A percentile compares a stretch with the other conserved stretches of the same genome.
Conservation (phyloP, 495 filamentous ascomycete species). For the Penicillium diatomitis region DNA sequence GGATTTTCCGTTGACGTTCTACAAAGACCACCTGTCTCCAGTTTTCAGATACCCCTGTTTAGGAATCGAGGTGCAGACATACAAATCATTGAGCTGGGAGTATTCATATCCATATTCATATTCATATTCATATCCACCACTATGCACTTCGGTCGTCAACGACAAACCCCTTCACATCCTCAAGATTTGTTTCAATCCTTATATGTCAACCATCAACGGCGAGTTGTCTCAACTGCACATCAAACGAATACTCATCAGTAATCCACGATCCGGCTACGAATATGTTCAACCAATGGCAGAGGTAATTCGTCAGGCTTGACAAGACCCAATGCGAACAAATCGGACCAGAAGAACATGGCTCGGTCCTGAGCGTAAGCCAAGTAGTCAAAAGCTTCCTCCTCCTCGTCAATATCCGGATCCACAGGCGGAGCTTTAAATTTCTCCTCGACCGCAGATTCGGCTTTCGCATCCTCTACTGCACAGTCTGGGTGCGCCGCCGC, state of each 20-base stretch:
- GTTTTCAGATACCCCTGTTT: no score
- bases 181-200: neutral
- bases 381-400: constrained; percentile 79
- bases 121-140: neutral
- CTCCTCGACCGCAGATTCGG: constrained; percentile 3
- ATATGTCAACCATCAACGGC: neutral
- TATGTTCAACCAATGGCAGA: constrained; percentile 40
- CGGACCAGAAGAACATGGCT: constrained; percentile 88
- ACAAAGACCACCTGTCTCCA: no score
- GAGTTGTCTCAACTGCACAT: no score
- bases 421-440: constrained; percentile 8
- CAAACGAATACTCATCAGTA: constrained; percentile 28
- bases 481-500: constrained; percentile 2
- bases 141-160: constrained; percentile 11
- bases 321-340: constrained; percentile 65
- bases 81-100: neutral
- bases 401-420: constrained; percentile 27
- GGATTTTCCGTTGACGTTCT: no score
- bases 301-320: constrained; percentile 67
- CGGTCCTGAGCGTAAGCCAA: constrained; percentile 83
- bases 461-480: constrained; percentile 5
- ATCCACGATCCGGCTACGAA: constrained; percentile 50
- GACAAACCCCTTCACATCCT: constrained; percentile 12
- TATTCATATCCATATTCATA: neutral
- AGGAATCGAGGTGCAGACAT: no score